These are phyloP conservation scores for Xylaria sp. DNA, from an alignment of 2,329 filamentous ascomycete species.

Conservation along the genomic window DNA sequence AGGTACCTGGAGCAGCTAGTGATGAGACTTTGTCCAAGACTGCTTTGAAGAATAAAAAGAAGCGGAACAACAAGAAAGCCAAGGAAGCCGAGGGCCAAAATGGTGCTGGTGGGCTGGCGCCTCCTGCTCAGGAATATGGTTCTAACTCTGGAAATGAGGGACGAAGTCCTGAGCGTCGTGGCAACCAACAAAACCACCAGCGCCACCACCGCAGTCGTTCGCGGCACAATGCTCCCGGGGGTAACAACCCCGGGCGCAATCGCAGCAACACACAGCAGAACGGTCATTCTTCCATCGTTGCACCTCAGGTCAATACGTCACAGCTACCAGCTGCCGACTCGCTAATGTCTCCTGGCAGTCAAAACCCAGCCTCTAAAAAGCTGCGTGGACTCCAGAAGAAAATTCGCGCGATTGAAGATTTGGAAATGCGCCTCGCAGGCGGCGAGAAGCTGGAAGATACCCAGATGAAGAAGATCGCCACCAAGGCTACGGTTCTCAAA, in stretches of 20 bases:
- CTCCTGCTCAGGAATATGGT: constrained; percentile 49
- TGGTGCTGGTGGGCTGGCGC: constrained; percentile 50
- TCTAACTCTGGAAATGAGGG: constrained; percentile 56
- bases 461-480: constrained; percentile 97
- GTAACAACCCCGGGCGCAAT: constrained; percentile 54
- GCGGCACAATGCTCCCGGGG: constrained; percentile 53
- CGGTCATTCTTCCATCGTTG: constrained; percentile 37
- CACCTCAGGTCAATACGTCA: constrained; percentile 41
- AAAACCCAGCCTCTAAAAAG: constrained; percentile 88
- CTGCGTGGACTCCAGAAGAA: constrained; percentile 93
- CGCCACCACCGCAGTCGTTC: constrained; percentile 58
- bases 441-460: constrained; percentile 98
- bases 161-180: constrained; percentile 71
- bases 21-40: constrained; percentile 82
- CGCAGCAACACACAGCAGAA: constrained; percentile 56
- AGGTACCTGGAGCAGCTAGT: constrained; percentile 64
- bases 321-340: constrained; percentile 55
- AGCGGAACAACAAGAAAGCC: constrained; percentile 86
- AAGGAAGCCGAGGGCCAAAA: constrained; percentile 76
- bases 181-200: constrained; percentile 58
- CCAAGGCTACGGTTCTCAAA: constrained; percentile 81
- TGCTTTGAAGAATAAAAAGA: constrained; percentile 97
- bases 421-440: constrained; percentile 93
- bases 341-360: constrained; percentile 50
- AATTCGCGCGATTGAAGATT: constrained; percentile 93